Base-by-base conservation (phyloP, 2,329 filamentous ascomycete genomes). In the Whalleya microplaca region DNA sequence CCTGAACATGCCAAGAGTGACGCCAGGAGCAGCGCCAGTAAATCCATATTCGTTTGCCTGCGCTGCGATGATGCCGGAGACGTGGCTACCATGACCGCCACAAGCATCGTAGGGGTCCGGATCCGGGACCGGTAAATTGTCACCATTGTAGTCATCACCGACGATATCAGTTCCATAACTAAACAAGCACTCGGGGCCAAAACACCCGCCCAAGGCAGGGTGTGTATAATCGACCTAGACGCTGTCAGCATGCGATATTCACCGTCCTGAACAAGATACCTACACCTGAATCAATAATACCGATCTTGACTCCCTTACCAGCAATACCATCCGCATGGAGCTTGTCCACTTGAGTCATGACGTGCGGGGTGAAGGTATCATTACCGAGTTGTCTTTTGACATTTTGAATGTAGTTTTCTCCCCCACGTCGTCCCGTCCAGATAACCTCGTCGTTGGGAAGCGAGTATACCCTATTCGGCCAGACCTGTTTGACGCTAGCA, bases 151-250 rank as follows among this genome's bases (percentile, higher is more conserved):
- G 46, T 72, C 73, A 52, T 88, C 82, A 18, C 84, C 85, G 18
- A 86, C 68, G 45, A 70, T 53, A 45, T 70, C 68, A 42, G 55
- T 59, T 29, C 86, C 86, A 55, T 79, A 81, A 2, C 77, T 75
- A 18, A 89, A 82, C 41, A 87, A 74, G 62, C 80, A 87, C 12
- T 78, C 83, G 1, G 75, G 65, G 1, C 86, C 86, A 66, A 87
- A 88, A 65, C 85, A 85, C 45, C 84, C 84, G 37, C 86, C 86
- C 0, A 89, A 78, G 23, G 84, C 83, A 1, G 84, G 82, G 64
- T 89, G 85, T 0, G 73, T 78, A 66, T 87, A 88, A 66, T 89
- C 86, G 46, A 86, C 73, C 79, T 81, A 43, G 9, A 5, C 23
- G 48, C 9, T 2, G 60, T 68, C 47, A 69, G 66, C 48, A 27